Conservation (phyloP, 2,329 filamentous ascomycete genomes). For the Sphaerostilbella broomeana region DNA sequence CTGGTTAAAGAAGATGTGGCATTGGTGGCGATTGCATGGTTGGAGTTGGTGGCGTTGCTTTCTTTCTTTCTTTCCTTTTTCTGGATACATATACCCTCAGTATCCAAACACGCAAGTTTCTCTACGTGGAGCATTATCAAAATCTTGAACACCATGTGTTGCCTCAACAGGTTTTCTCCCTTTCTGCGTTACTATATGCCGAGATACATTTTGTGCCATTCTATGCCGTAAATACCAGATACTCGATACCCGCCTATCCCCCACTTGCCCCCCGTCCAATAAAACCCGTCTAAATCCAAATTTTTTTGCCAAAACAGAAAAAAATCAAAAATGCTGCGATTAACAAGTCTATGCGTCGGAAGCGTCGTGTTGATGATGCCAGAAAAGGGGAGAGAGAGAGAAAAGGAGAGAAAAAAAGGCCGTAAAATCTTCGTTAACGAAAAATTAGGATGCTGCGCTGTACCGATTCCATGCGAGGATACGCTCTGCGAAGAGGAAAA, state of each 20-base stretch:
- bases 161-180: too few relatives aligned
- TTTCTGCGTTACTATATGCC: slow-evolving; percentile 10
- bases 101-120: too few relatives aligned
- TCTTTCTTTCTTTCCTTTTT: slow-evolving; percentile 1
- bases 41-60: slow-evolving; percentile 22
- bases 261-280: not conserved
- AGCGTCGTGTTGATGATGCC: slow-evolving; percentile 2
- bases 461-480: slow-evolving; percentile 7
- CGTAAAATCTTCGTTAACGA: slow-evolving; percentile 7
- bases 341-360: slow-evolving; percentile 11
- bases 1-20: slow-evolving; percentile 35
- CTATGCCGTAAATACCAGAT: slow-evolving; percentile 6
- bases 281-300: slow-evolving; percentile 13
- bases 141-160: too few relatives aligned
- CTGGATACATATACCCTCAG: too few relatives aligned
- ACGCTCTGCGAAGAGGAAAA: slow-evolving; percentile 1
- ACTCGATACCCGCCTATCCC: slow-evolving; percentile 3
- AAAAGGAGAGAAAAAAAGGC: slow-evolving; percentile 7
- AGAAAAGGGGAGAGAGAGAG: too few relatives aligned
- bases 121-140: too few relatives aligned
- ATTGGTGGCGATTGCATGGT: not conserved
- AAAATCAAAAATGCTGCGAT: slow-evolving; percentile 4
- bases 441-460: slow-evolving; percentile 8
- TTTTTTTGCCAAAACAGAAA: not conserved
- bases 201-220: slow-evolving; percentile 9